Conservation (phyloP, 148 eudicot species). For the Salicornia ramosissima region DNA sequence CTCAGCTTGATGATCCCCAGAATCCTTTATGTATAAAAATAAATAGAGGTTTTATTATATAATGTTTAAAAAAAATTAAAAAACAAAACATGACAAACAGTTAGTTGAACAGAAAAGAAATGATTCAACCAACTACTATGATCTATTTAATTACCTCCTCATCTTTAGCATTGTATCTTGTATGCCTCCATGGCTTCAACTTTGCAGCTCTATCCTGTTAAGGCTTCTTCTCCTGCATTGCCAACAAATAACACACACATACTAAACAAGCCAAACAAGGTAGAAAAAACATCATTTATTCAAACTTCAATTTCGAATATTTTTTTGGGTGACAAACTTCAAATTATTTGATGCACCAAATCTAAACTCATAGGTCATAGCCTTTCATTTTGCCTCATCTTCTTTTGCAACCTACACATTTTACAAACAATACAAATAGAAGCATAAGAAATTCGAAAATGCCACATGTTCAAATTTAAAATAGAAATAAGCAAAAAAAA, state of each 20-base stretch:
- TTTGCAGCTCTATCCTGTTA: conserved; percentile 67
- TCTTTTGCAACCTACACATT: conserved; percentile 63
- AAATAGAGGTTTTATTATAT: not conserved
- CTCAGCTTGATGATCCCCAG: conserved; percentile 30
- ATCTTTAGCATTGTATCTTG: conserved; percentile 35
- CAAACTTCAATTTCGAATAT: no score
- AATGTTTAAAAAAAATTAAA: no score
- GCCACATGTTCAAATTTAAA: not conserved
- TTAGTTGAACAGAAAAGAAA: no score
- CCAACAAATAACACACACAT: not conserved
- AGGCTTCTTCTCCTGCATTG: conserved; percentile 61
- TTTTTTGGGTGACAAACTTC: not conserved
- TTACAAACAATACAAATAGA: not conserved
- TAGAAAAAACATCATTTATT: not conserved
- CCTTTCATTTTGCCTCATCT: conserved; percentile 83
- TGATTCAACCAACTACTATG: not conserved
- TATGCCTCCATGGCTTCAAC: conserved; percentile 49
- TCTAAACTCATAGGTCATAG: conserved; percentile 75
- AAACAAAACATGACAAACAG: not conserved
- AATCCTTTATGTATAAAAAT: conserved; percentile 23
- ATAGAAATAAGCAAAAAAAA: no score
- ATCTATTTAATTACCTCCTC: conserved; percentile 24
- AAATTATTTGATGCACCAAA: not conserved
- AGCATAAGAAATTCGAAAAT: not conserved
- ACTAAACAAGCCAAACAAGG: not conserved